Percentiles rank a stretch among this genome's conserved stretches.
Conservation (phyloP, 1,284 basidiomycete species). For the Mycosarcoma mackinlayi region DNA sequence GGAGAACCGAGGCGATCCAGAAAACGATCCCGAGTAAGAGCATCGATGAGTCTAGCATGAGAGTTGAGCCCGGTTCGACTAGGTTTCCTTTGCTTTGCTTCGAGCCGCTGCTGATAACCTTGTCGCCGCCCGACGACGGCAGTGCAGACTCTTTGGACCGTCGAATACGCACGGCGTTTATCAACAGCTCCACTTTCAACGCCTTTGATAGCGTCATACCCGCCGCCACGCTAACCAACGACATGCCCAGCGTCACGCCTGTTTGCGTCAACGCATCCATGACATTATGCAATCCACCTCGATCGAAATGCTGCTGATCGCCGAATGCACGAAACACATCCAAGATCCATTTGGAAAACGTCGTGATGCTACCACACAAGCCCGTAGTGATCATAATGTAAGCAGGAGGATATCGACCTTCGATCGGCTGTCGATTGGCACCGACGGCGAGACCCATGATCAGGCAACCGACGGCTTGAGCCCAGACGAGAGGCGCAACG, state of each 20-base stretch:
- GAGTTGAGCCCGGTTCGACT: slow-evolving; percentile 5
- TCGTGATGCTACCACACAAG: slow-evolving; percentile 94
- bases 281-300: slow-evolving; percentile 80
- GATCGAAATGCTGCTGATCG: slow-evolving; percentile 74
- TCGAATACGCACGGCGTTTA: neutral
- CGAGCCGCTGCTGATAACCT: too few relatives aligned
- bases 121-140: neutral
- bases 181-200: slow-evolving; percentile 12
- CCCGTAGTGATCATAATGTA: slow-evolving; percentile 91
- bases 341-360: slow-evolving; percentile 94
- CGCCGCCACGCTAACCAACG: slow-evolving; percentile 46
- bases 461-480: slow-evolving; percentile 88
- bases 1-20: slow-evolving; percentile 74
- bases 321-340: slow-evolving; percentile 88
- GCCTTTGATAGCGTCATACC: slow-evolving; percentile 43
- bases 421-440: slow-evolving; percentile 43
- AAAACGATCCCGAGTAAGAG: slow-evolving; percentile 49
- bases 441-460: slow-evolving; percentile 76
- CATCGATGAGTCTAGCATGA: slow-evolving; percentile 23
- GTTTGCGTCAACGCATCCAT: slow-evolving; percentile 66
- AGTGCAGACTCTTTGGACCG: neutral
- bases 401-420: slow-evolving; percentile 70
- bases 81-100: neutral
- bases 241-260: slow-evolving; percentile 54
- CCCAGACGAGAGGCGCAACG: slow-evolving; percentile 86